A percentile compares a stretch with the other conserved stretches of the same genome.
Evolutionary conservation across 2,329 filamentous ascomycete species (phyloP).

Genomic region (Bipolaris victoriae): DNA sequence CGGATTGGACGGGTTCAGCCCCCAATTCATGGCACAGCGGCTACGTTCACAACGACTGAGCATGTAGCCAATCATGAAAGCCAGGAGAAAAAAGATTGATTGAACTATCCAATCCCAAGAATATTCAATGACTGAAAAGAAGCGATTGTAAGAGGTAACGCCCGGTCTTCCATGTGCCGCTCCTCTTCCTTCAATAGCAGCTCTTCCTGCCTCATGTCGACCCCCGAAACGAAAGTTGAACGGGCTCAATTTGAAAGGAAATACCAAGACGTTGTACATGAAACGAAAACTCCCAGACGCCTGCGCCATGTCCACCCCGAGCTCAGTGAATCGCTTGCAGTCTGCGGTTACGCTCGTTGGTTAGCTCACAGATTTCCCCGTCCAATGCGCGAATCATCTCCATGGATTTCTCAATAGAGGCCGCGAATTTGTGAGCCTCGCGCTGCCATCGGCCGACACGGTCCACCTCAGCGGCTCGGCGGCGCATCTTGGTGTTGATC

Average conservation of each 20-base stretch:
- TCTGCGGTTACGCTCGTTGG: slow-evolving; percentile 58
- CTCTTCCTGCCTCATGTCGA: slow-evolving; percentile 39
- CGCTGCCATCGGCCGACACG: slow-evolving; percentile 78
- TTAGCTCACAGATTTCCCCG: slow-evolving; percentile 70
- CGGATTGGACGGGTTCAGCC: slow-evolving; percentile 50
- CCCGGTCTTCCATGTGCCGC: slow-evolving; percentile 38
- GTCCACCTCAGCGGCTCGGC: slow-evolving; percentile 73
- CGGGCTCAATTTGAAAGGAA: slow-evolving; percentile 37
- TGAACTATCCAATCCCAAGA: slow-evolving; percentile 41
- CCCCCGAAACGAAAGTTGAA: slow-evolving; percentile 40
- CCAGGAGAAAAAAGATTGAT: slow-evolving; percentile 30
- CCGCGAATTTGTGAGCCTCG: slow-evolving; percentile 67
- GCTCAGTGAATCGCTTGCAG: slow-evolving; percentile 44
- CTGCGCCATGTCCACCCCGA: slow-evolving; percentile 26
- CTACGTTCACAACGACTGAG: slow-evolving; percentile 40
- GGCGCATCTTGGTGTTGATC: slow-evolving; percentile 82
- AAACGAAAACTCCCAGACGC: slow-evolving; percentile 43
- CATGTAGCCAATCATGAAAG: slow-evolving; percentile 42
- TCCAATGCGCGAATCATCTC: slow-evolving; percentile 76
- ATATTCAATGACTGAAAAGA: slow-evolving; percentile 37
- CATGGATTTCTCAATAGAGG: slow-evolving; percentile 69
- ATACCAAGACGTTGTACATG: slow-evolving; percentile 43
- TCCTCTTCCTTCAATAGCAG: slow-evolving; percentile 37
- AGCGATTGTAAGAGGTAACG: slow-evolving; percentile 49
- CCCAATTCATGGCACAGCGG: slow-evolving; percentile 48